Base-by-base conservation (phyloP, 1,139 yeast genomes). In the Kodamaea plutei region DNA sequence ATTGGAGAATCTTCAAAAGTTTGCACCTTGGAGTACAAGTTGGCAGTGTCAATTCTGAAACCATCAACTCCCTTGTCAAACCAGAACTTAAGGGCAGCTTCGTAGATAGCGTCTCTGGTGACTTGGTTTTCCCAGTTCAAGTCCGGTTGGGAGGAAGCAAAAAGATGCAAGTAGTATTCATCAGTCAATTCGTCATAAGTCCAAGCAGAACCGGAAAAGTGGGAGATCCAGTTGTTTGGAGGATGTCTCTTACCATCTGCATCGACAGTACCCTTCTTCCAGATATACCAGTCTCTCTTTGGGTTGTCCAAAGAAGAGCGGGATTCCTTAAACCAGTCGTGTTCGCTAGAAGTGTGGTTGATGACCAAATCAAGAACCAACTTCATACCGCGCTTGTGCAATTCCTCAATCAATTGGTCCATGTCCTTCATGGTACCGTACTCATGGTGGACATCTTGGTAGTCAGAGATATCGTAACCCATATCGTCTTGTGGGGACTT, bases 401-500 rank as follows among this genome's bases (percentile, higher is more conserved):
- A 50, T 31, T 64, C 75, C 8, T 59, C 58, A 36, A 75, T 69
- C 48, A 76, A 58, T 11, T 48, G 40, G 41, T 72, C 71, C 68
- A 70, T 65, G 42, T 71, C 78, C 30, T 66, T 64, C 52, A 73
- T 49, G 8, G 76, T 64, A 28, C 82, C 82, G 47, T 73, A 76
- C 39, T 58, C 58, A 4, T 73, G 69, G 48, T 73, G 66, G 22
- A 76, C 63, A 10, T 54, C 61, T 45, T 70, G 63, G 49, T 76
- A 76, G 51, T 76, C 69, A 21, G 72, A 56, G 41, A 76, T 72
- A 45, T 76, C 82, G 48, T 76, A 76, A 2, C 82, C 82, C 81
- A 76, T 75, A 45, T 76, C 82, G 26, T 69, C 72, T 45, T 71
- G 76, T 4, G 82, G 82, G 2, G 78, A 70, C 39, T 71, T 76